Percentiles rank a stretch among this genome's conserved stretches.
These are phyloP conservation scores for Musa schizocarpa DNA, from an alignment of 176 grass and related monocot genomes.

Conservation along the genomic window DNA sequence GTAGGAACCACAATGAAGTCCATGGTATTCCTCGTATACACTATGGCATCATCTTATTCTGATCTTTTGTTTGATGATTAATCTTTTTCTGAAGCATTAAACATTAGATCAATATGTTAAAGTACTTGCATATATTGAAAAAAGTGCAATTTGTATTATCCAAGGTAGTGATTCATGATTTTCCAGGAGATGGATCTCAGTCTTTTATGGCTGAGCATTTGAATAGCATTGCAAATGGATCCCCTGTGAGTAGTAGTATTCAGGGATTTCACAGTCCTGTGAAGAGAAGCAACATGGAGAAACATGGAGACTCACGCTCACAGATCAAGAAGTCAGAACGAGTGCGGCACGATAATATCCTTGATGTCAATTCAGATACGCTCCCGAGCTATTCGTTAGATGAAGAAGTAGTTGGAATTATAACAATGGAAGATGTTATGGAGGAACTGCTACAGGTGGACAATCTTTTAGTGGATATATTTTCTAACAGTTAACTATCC, in stretches of 20 bases:
- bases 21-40: conserved; percentile 36
- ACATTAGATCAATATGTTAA: conserved; percentile 10
- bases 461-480: conserved; percentile 21
- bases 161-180: conserved; percentile 23
- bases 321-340: conserved; percentile 52
- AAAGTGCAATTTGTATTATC: neutral
- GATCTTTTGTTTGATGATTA: conserved; percentile 1
- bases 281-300: conserved; percentile 52
- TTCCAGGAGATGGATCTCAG: conserved; percentile 19
- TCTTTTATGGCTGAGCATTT: conserved; percentile 36
- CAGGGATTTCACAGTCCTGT: conserved; percentile 30
- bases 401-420: conserved; percentile 94
- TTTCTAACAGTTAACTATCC: conserved; percentile 3
- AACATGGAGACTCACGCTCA: conserved; percentile 39
- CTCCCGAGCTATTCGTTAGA: conserved; percentile 73
- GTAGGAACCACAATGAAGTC: conserved; percentile 26
- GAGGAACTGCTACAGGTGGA: conserved; percentile 85
- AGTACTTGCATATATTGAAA: neutral
- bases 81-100: neutral
- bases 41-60: conserved; percentile 10
- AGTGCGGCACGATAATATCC: conserved; percentile 57
- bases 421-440: conserved; percentile 99
- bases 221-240: conserved; percentile 37
- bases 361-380: conserved; percentile 81
- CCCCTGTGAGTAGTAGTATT: conserved; percentile 31